These are phyloP conservation scores for Diplodia mutila DNA, from an alignment of 2,329 filamentous ascomycete species.

Conservation along the genomic window DNA sequence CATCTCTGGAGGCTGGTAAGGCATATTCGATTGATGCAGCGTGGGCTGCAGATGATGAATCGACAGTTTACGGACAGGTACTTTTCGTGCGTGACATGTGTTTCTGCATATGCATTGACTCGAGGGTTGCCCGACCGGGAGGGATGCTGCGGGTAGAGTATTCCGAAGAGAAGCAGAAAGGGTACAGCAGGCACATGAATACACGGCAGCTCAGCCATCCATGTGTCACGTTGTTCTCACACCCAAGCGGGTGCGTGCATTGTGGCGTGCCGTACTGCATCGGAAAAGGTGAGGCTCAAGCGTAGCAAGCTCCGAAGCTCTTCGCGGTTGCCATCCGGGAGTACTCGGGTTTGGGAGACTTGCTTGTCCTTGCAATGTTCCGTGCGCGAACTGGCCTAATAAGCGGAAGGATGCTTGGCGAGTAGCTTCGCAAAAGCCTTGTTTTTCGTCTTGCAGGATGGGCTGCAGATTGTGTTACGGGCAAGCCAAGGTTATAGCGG, in stretches of 20 bases:
- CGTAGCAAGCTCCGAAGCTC: neutral
- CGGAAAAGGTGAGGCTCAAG: neutral
- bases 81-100: neutral
- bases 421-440: neutral
- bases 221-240: neutral
- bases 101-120: neutral
- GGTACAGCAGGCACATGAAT: neutral
- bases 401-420: neutral
- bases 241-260: neutral
- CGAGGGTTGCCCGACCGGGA: neutral
- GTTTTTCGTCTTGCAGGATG: neutral
- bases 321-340: neutral
- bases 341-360: neutral
- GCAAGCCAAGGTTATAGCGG: neutral
- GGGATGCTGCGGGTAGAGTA: neutral
- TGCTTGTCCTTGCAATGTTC: no score
- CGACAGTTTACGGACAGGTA: neutral
- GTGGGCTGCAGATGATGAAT: neutral
- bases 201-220: neutral
- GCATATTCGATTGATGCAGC: neutral
- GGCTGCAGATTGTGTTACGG: neutral
- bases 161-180: no score
- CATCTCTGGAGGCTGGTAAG: neutral
- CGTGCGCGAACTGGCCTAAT: no score
- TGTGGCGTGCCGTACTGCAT: neutral